phyloP scores from a whole-genome alignment of 208 protist species.

The Porcisia deanei region DNA sequence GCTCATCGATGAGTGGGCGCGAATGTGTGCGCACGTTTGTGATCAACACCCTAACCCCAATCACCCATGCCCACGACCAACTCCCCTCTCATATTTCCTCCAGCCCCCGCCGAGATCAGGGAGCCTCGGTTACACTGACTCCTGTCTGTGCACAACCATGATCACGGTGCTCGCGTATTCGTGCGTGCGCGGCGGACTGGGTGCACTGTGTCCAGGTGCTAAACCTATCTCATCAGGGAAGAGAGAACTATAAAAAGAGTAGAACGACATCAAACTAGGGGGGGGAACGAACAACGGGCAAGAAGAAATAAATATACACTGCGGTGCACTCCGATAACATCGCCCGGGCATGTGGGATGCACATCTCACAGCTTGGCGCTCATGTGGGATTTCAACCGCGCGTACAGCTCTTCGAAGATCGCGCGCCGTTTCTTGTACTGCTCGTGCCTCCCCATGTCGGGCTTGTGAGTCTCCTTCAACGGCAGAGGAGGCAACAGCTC shows the following conservation, averaged over 20 bases:
- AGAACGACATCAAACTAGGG: too few species aligned
- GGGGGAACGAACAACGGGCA: background rate
- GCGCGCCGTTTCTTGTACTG: constrained; percentile 52
- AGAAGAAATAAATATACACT: background rate
- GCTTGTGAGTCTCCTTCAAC: constrained; percentile 61
- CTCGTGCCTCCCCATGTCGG: constrained; percentile 54
- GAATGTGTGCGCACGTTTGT: too few species aligned
- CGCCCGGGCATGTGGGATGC: background rate
- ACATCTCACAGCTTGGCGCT: constrained; percentile 43
- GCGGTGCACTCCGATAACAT: background rate
- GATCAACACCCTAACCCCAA: too few species aligned
- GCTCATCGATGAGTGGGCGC: too few species aligned
- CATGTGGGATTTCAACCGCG: constrained; percentile 61
- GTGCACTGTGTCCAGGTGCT: background rate
- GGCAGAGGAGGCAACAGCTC: constrained; percentile 52
- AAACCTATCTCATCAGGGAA: too few species aligned
- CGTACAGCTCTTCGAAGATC: constrained; percentile 66
- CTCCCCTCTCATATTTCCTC: background rate
- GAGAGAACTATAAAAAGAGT: too few species aligned
- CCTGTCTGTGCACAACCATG: background rate
- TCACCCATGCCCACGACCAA: too few species aligned
- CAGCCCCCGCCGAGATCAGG: background rate
- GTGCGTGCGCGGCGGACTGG: background rate
- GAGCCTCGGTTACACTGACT: background rate
- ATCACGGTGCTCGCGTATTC: background rate